Base-by-base conservation (phyloP, 768 basidiomycete species). In the Clitopilus hobsonii region DNA sequence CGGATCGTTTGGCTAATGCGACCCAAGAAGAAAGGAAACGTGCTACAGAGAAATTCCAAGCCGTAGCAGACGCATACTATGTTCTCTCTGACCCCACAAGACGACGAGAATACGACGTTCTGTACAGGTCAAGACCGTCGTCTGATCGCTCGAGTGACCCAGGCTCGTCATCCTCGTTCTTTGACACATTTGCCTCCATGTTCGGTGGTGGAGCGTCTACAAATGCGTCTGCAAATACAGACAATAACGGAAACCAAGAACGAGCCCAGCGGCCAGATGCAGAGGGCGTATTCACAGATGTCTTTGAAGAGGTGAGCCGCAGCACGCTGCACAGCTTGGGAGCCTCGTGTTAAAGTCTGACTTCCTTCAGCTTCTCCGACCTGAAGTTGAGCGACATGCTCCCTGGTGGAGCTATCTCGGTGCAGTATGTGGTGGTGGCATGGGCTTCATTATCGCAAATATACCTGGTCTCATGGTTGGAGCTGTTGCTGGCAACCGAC, bases 51-150 rank as follows among this genome's bases (percentile, higher is more conserved):
- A 78, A 78, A 54, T 96, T 95, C 68, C 65, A 89, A 88, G 84
- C 88, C 6, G 86, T 97, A 58, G 93, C 94, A 52, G 94, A 97
- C 69, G 94, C 94, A 16, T 96, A 96, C 72, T 97, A 91, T 67
- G 89, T 95, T 24, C 82, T 98, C 30, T 93, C 91, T 2, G 92
- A 97, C 69, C 70, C 85, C 3, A 76, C 78, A 38, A 78, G 89
- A 55, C 81, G 87, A 55, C 75, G 69, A 63, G 89, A 92, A 69
- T 92, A 92, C 59, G 91, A 92, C 60, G 59, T 60, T 0, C 69
- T 91, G 0, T 88, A 88, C 64, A 69, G 73, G n/a, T 78, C 83
- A 6, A 81, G 80, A 51, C 58, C 77, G 45, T 60, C 74, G 16
- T 65, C 73, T 28, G 82, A 85, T 60, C 80, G 72, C 51, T 81